phyloP scores from a whole-genome alignment of 2,329 filamentous ascomycete genomes.

The Botrytis galanthina region DNA sequence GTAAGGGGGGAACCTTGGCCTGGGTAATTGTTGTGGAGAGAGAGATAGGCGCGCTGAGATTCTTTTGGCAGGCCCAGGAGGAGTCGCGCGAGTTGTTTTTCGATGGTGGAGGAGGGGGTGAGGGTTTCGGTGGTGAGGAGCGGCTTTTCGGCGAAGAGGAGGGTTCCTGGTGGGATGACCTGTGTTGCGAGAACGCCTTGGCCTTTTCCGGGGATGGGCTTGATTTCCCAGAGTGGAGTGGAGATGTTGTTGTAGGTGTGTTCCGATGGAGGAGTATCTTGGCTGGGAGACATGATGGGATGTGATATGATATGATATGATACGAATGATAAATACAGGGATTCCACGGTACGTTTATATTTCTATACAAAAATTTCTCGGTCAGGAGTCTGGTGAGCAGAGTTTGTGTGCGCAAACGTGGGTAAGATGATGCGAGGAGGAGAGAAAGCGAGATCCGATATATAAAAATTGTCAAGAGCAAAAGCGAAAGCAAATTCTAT shows the following conservation, averaged over 20 bases:
- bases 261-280: conserved; percentile 17
- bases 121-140: conserved; percentile 34
- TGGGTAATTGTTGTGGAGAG: conserved; percentile 35
- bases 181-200: conserved; percentile 32
- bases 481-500: neutral
- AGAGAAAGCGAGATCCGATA: no score
- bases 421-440: neutral
- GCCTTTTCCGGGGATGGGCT: conserved; percentile 34
- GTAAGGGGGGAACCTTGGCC: conserved; percentile 27
- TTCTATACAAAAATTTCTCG: neutral
- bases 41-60: conserved; percentile 32
- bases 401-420: neutral
- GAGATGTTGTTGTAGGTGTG: conserved; percentile 6
- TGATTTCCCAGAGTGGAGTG: conserved; percentile 26
- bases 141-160: conserved; percentile 35
- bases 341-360: neutral
- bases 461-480: neutral
- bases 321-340: neutral
- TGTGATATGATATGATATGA: neutral
- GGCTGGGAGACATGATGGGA: conserved; percentile 25
- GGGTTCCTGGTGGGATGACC: conserved; percentile 33
- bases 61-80: conserved; percentile 26
- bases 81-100: conserved; percentile 29
- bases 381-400: neutral
- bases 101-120: conserved; percentile 26